A percentile compares a stretch with the other conserved stretches of the same genome.
Evolutionary conservation across 2,329 filamentous ascomycete species (phyloP).

Genomic region (Colletotrichum sp.): DNA sequence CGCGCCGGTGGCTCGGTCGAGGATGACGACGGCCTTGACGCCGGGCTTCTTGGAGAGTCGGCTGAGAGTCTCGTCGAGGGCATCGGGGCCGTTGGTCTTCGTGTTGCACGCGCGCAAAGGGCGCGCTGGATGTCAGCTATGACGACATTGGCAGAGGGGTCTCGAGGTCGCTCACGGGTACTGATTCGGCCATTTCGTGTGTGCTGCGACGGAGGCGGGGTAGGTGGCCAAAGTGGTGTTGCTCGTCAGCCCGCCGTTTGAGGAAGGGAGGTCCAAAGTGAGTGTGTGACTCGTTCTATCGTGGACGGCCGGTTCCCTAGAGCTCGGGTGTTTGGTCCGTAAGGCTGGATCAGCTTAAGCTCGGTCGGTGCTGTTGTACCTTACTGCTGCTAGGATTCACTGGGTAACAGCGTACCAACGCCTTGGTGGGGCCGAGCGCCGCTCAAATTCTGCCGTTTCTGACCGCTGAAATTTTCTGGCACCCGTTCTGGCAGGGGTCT

Average conservation of each 20-base stretch:
- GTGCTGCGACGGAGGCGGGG: neutral
- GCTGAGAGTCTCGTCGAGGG: constrained; percentile 68
- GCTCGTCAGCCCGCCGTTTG: neutral
- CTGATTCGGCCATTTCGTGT: constrained; percentile 25
- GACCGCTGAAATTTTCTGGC: constrained; percentile 37
- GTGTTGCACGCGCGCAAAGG: neutral
- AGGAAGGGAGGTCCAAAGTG: neutral
- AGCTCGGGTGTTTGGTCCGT: constrained; percentile 3
- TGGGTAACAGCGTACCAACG: constrained; percentile 4
- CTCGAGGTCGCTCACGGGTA: constrained; percentile 17
- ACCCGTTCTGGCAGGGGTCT: neutral
- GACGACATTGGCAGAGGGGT: constrained; percentile 13
- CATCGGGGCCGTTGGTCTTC: constrained; percentile 58
- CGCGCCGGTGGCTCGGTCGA: constrained; percentile 74
- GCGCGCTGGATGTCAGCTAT: constrained; percentile 16
- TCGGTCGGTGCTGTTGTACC: neutral
- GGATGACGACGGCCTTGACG: constrained; percentile 78
- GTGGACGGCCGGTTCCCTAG: neutral
- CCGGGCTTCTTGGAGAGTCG: constrained; percentile 79
- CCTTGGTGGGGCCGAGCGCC: neutral
- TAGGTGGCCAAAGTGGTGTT: neutral
- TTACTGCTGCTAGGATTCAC: constrained; percentile 8
- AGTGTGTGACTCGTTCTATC: neutral
- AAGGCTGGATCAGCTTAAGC: constrained; percentile 8
- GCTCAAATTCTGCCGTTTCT: constrained; percentile 30